phyloP scores from a whole-genome alignment of 108 stramenopile species.

The Cafeteria roenbergensis region DNA sequence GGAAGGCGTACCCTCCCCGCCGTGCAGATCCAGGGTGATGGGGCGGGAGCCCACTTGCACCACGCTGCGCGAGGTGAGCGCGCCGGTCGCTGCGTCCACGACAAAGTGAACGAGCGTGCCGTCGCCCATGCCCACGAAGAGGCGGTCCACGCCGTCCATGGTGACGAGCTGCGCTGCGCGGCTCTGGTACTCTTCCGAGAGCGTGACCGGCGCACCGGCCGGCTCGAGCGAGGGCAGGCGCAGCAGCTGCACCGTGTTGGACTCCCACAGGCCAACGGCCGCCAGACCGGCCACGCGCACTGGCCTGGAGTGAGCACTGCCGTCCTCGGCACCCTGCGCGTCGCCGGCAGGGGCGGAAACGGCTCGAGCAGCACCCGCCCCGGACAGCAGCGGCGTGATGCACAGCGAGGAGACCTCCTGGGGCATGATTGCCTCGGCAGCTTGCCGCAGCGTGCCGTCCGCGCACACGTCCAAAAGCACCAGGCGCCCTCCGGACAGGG shows the following conservation, averaged over 20 bases:
- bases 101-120: constrained; percentile 71
- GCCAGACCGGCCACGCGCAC: constrained; percentile 27
- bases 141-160: constrained; percentile 53
- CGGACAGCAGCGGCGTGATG: constrained; percentile 56
- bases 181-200: constrained; percentile 33
- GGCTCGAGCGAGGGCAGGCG: constrained; percentile 47
- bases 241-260: constrained; percentile 71
- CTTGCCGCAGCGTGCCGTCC: constrained; percentile 12
- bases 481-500: constrained; percentile 59
- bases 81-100: constrained; percentile 35
- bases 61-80: constrained; percentile 62
- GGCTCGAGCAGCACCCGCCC: constrained; percentile 11
- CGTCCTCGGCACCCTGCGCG: constrained; percentile 45
- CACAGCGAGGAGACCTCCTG: constrained; percentile 82
- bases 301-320: not conserved
- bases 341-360: constrained; percentile 1
- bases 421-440: constrained; percentile 46
- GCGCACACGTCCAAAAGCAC: constrained; percentile 43
- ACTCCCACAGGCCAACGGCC: constrained; percentile 78
- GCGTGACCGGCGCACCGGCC: constrained; percentile 30
- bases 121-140: constrained; percentile 88
- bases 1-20: constrained; percentile 21
- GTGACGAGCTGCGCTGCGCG: constrained; percentile 33
- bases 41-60: constrained; percentile 81
- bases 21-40: constrained; percentile 66